phyloP scores from a whole-genome alignment of 2,329 filamentous ascomycete species.

The Alternaria alternata region DNA sequence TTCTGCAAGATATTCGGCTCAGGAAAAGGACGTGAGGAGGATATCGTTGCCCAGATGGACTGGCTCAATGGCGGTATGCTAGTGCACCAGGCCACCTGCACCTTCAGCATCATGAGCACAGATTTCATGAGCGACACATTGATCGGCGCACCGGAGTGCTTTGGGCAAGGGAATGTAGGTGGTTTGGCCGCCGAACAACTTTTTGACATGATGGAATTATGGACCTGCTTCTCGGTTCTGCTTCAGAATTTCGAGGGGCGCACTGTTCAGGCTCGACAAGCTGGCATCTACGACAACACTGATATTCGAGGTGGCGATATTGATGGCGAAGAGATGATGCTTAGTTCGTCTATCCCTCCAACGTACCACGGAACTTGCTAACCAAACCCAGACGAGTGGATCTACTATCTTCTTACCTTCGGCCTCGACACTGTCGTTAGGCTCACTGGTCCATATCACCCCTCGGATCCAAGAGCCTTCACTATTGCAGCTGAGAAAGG shows the following conservation, averaged over 20 bases:
- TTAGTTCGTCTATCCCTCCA: constrained; percentile 53
- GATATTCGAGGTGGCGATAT: constrained; percentile 59
- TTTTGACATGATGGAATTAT: constrained; percentile 71
- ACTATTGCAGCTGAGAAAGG: constrained; percentile 61
- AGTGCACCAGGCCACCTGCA: constrained; percentile 58
- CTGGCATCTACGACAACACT: constrained; percentile 63
- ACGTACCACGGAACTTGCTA: constrained; percentile 13
- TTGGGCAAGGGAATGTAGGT: constrained; percentile 63
- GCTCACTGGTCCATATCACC: constrained; percentile 54
- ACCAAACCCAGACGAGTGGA: constrained; percentile 64
- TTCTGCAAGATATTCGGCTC: constrained; percentile 71
- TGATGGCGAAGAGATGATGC: constrained; percentile 60
- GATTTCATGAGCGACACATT: constrained; percentile 63
- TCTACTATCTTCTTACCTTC: constrained; percentile 65
- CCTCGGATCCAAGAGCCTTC: constrained; percentile 57
- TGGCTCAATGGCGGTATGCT: constrained; percentile 67
- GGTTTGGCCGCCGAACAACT: constrained; percentile 65
- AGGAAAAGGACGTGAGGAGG: constrained; percentile 65
- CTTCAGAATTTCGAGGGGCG: constrained; percentile 64
- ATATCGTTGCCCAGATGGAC: constrained; percentile 67
- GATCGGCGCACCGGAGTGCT: constrained; percentile 65
- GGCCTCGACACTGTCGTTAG: constrained; percentile 65
- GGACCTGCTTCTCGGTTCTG: constrained; percentile 67
- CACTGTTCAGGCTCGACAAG: constrained; percentile 62
- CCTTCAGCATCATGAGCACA: constrained; percentile 57